A percentile compares a stretch with the other conserved stretches of the same genome.
Conservation (phyloP, 2,329 filamentous ascomycete genomes). For the Ophiobolus disseminans region DNA sequence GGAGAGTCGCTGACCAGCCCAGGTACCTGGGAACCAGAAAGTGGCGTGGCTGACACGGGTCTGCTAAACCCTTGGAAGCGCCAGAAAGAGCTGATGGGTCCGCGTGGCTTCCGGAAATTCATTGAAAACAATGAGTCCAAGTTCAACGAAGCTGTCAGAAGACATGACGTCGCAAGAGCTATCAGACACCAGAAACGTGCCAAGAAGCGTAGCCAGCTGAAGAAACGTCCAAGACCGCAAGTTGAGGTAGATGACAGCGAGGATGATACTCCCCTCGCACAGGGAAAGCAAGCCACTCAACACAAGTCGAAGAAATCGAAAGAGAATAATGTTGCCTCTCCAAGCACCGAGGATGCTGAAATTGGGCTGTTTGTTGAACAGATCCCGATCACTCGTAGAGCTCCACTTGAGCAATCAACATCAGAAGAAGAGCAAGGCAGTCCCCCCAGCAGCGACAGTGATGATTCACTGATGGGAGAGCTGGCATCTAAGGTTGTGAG, state of each 20-base stretch:
- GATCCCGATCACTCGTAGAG: constrained; percentile 9
- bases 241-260: constrained; percentile 10
- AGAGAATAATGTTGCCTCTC: neutral
- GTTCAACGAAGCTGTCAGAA: constrained; percentile 14
- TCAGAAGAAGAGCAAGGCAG: constrained; percentile 15
- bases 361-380: constrained; percentile 1
- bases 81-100: constrained; percentile 14
- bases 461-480: constrained; percentile 15
- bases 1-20: neutral
- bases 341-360: neutral
- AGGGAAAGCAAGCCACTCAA: constrained; percentile 1
- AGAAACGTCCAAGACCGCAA: constrained; percentile 7
- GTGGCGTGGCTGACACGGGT: constrained; percentile 15
- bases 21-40: constrained; percentile 40
- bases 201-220: constrained; percentile 23
- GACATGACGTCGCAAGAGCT: constrained; percentile 7
- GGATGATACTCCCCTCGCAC: constrained; percentile 16
- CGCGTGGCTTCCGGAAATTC: constrained; percentile 7
- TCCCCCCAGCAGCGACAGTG: constrained; percentile 3
- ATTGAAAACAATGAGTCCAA: constrained; percentile 13
- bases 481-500: constrained; percentile 1
- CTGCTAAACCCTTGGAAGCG: constrained; percentile 19
- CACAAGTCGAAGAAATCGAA: too few species aligned
- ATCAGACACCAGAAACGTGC: constrained; percentile 20
- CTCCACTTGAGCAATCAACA: constrained; percentile 28